Evolutionary conservation across 352 stramenopile species (phyloP), one percentile per base, ranked within the genome.

Genomic region (Saprolegnia diclina): DNA sequence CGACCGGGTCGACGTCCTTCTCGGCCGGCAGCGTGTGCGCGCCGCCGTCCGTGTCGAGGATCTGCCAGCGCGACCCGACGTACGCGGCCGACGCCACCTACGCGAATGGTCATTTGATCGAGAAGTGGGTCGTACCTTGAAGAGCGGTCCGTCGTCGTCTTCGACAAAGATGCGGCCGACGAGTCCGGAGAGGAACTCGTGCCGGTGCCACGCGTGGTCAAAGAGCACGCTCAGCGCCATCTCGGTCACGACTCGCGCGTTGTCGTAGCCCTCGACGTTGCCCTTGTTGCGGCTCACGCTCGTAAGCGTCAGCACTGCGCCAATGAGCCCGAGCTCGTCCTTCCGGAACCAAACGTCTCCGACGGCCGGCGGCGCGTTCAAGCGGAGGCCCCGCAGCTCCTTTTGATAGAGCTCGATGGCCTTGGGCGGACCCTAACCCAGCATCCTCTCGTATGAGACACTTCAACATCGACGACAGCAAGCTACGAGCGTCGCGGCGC

Each of bases 301-400:
- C 13, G 62, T 67, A 14, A 67, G 35, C 22, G 62, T 67, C 3
- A 67, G 9, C 19, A 67, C 62, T 7, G 50, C 62, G 42, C 50
- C 46, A 18, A 67, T n/a, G 4, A 42, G 13, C 11, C 62, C 62
- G 29, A 29, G 62, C 14, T 56, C 46, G 37, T 67, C 62, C 10
- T 59, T 53, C 5, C 44, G 62, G 32, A n/a, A 56, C 62, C 62
- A 67, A 5, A 67, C 62, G 61, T 67, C 62, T 29, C 46, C 45
- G 19, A 67, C 45, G 13, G 37, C 46, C 3, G 62, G 62, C 9
- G 62, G 62, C 22, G 22, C 50, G 18, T 40, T 11, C 19, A 46
- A 13, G 10, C 7, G 22, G 7, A 67, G 32, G 26, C 62, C 42
- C 6, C 26, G 16, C 1, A 45, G n/a, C 42, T 67, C 62, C 29